These are phyloP conservation scores for Lentinus tigrinus DNA, from an alignment of 768 basidiomycete genomes.

Conservation along the genomic window DNA sequence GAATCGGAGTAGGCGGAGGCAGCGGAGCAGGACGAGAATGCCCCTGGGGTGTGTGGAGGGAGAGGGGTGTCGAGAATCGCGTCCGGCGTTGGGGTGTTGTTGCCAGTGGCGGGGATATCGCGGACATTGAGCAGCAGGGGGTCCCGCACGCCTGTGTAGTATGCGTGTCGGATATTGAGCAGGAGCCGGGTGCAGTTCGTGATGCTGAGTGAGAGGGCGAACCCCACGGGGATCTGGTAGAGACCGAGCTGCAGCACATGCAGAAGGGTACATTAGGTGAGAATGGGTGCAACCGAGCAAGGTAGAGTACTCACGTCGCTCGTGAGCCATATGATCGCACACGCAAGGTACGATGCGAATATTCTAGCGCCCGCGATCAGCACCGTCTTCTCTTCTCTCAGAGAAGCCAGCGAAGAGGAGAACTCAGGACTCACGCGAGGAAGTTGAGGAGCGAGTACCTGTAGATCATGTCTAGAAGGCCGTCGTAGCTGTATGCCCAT, in stretches of 20 bases:
- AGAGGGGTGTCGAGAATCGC: slow-evolving; percentile 2
- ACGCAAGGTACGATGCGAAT: slow-evolving; percentile 27
- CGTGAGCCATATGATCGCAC: slow-evolving; percentile 30
- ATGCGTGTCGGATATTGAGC: slow-evolving; percentile 32
- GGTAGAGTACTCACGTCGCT: slow-evolving; percentile 20
- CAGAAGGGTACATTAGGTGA: neutral
- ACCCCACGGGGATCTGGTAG: slow-evolving; percentile 28
- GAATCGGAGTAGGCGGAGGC: neutral
- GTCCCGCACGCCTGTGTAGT: slow-evolving; percentile 23
- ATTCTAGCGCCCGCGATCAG: slow-evolving; percentile 20
- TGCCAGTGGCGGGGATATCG: slow-evolving; percentile 10
- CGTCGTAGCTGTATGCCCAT: slow-evolving; percentile 6
- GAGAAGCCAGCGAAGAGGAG: neutral
- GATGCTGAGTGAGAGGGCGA: slow-evolving; percentile 29
- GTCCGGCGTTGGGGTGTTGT: slow-evolving; percentile 4
- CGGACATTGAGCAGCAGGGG: slow-evolving; percentile 14
- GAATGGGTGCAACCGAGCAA: neutral
- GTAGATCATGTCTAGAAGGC: slow-evolving; percentile 25
- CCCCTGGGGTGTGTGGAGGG: neutral
- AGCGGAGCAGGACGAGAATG: neutral
- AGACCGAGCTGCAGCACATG: slow-evolving; percentile 22
- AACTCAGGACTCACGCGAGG: slow-evolving; percentile 25
- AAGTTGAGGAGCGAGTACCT: slow-evolving; percentile 26
- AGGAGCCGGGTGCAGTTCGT: slow-evolving; percentile 32
- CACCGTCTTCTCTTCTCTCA: neutral